A percentile compares a stretch with the other conserved stretches of the same genome.
These are phyloP conservation scores for Psophocarpus tetragonolobus DNA, from an alignment of 306 rosid genomes.

Conservation along the genomic window DNA sequence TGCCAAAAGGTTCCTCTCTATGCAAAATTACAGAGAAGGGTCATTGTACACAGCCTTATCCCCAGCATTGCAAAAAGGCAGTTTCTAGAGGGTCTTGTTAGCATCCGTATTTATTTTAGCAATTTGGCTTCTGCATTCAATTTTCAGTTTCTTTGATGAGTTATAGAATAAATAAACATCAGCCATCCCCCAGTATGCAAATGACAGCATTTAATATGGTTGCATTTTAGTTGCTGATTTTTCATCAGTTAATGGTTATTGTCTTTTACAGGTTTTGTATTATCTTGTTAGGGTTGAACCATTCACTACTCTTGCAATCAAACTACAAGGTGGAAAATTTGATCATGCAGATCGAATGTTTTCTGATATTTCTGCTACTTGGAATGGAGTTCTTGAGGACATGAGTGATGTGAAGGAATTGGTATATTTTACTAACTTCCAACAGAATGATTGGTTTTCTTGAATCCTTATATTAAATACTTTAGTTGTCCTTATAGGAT, in stretches of 20 bases:
- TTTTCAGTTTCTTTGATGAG: conserved; percentile 5
- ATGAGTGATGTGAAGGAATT: conserved; percentile 99
- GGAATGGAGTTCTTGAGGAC: conserved; percentile 96
- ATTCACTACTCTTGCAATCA: conserved; percentile 90
- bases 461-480: not conserved
- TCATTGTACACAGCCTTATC: not conserved
- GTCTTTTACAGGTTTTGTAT: conserved; percentile 77
- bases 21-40: not conserved
- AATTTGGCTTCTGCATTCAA: conserved; percentile 6
- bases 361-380: conserved; percentile 84
- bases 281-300: conserved; percentile 98
- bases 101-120: not conserved
- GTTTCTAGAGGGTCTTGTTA: not conserved
- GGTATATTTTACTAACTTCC: conserved; percentile 52
- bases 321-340: conserved; percentile 96
- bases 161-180: not conserved
- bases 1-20: not conserved
- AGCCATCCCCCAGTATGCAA: conserved; percentile 9
- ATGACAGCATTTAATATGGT: not conserved
- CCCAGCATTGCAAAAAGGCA: not conserved
- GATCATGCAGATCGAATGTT: conserved; percentile 99
- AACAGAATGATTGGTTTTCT: conserved; percentile 5
- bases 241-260: conserved; percentile 25
- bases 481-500: conserved; percentile 3
- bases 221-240: conserved; percentile 25